phyloP scores from a whole-genome alignment of 2,329 filamentous ascomycete species.

The Monilinia fructicola region DNA sequence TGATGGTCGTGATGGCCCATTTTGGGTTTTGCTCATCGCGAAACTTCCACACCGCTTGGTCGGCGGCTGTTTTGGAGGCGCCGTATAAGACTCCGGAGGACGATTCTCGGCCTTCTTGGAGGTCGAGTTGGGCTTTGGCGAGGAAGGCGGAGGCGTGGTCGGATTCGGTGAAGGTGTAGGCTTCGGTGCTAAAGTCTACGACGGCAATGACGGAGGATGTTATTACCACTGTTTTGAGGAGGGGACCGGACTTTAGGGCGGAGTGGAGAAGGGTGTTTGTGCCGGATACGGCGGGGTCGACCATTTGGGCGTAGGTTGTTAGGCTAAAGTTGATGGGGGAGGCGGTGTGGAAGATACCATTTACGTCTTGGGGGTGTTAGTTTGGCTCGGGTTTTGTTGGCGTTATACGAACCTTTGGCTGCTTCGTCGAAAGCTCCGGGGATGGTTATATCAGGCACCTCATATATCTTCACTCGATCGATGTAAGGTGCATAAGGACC shows the following conservation, averaged over 20 bases:
- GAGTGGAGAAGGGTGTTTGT: slow-evolving; percentile 37
- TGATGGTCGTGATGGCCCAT: slow-evolving; percentile 45
- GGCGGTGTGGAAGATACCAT: slow-evolving; percentile 40
- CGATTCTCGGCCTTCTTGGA: slow-evolving; percentile 30
- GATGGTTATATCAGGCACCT: slow-evolving; percentile 38
- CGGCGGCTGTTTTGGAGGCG: slow-evolving; percentile 45
- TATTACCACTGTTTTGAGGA: slow-evolving; percentile 45
- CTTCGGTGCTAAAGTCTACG: slow-evolving; percentile 31
- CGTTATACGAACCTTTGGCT: slow-evolving; percentile 29
- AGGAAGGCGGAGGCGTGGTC: slow-evolving; percentile 40
- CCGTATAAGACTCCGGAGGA: slow-evolving; percentile 38
- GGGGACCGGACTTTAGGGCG: slow-evolving; percentile 39
- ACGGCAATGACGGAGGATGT: slow-evolving; percentile 42
- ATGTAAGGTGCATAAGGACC: slow-evolving; percentile 36
- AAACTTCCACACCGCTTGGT: slow-evolving; percentile 45
- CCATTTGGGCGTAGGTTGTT: slow-evolving; percentile 37
- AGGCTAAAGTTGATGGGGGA: slow-evolving; percentile 39
- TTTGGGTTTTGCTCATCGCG: slow-evolving; percentile 40
- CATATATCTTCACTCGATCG: slow-evolving; percentile 35
- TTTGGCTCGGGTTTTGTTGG: not conserved
- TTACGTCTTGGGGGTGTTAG: slow-evolving; percentile 29
- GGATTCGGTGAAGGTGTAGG: slow-evolving; percentile 35
- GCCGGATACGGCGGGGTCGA: slow-evolving; percentile 35
- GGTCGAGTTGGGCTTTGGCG: slow-evolving; percentile 39
- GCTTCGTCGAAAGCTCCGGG: slow-evolving; percentile 38